Evolutionary conservation across 1,284 basidiomycete species (phyloP).

Genomic region (Meira miltonrushii): DNA sequence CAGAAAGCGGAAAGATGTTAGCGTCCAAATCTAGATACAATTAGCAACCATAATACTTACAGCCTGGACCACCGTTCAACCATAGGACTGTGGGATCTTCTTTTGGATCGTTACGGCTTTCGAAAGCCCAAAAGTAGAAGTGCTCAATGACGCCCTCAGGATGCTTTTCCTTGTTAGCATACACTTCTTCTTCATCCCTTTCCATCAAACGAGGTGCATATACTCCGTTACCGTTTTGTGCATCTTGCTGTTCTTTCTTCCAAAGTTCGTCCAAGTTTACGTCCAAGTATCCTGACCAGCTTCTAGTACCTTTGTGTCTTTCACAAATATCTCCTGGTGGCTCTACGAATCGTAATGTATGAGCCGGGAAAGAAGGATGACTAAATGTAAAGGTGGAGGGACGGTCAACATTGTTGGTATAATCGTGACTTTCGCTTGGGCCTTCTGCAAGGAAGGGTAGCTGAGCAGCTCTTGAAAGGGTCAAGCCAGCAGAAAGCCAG

Average conservation of each 20-base stretch:
- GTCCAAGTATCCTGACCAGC: conserved; percentile 50
- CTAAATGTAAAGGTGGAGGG: conserved; percentile 13
- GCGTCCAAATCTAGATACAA: not conserved
- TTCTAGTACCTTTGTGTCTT: conserved; percentile 19
- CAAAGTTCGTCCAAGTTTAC: conserved; percentile 45
- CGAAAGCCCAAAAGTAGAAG: conserved; percentile 52
- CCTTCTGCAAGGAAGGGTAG: not conserved
- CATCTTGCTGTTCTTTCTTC: conserved; percentile 8
- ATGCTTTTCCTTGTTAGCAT: conserved; percentile 8
- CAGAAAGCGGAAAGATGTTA: not conserved
- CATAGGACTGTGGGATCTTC: conserved; percentile 46
- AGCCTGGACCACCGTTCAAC: conserved; percentile 46
- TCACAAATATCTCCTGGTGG: conserved; percentile 41
- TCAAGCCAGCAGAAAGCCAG: not conserved
- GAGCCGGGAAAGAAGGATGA: conserved; percentile 46
- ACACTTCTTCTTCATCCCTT: not conserved
- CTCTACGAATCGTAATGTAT: conserved; percentile 39
- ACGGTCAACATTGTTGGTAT: not conserved
- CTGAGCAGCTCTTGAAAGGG: not conserved
- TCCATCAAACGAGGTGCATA: not conserved
- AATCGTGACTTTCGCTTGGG: too few relatives aligned
- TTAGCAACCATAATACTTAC: not conserved
- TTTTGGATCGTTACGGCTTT: conserved; percentile 39
- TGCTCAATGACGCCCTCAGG: conserved; percentile 42
- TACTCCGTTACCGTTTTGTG: not conserved